Evolutionary conservation across 2,329 filamentous ascomycete genomes (phyloP), one percentile per base, ranked within the genome.

Genomic region (Chrysoporthe deuterocubensis): DNA sequence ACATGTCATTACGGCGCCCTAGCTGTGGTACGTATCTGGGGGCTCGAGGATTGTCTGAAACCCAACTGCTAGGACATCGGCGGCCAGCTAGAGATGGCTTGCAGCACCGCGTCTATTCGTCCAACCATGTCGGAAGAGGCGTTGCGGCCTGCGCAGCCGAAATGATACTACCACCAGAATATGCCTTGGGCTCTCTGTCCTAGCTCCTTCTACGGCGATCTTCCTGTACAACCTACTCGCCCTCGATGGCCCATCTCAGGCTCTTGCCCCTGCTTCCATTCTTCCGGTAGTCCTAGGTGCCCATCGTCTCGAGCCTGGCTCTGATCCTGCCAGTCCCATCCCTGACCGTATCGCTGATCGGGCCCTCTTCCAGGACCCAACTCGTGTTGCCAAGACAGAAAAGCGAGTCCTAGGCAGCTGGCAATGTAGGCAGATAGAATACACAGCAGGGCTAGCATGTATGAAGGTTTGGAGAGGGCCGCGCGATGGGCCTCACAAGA

Each of bases 101-200:
- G 67, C 65, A 67, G 60, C 13, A 21, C 48, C 65, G 67, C 64
- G 67, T 64, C 64, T 69, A 59, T 67, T 64, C 46, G 43, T 43
- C 67, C 67, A 67, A 69, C 62, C 59, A 59, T 57, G 42, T 50
- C 52, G 52, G 16, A 14, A 37, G 54, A 48, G 43, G 63, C 56
- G 32, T 43, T 42, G 50, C 9, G 37, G 7, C 21, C 37, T 5
- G 18, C 6, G 21, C 5, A 18, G 21, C 3, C 26, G 26, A 7
- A 40, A n/a, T 1, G 26, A 46, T 46, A 11, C 18, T 61, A 18
- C 4, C 59, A 34, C 37, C 26, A n/a, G n/a, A 37, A n/a, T 5
- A 37, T 61, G 59, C 43, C 48, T 32, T 40, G 59, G 26, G 11
- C 60, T 40, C 40, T 18, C 13, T 50, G n/a, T 42, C 16, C 14